Base-by-base conservation (phyloP, 2,329 filamentous ascomycete genomes). In the Microdochium nivale region DNA sequence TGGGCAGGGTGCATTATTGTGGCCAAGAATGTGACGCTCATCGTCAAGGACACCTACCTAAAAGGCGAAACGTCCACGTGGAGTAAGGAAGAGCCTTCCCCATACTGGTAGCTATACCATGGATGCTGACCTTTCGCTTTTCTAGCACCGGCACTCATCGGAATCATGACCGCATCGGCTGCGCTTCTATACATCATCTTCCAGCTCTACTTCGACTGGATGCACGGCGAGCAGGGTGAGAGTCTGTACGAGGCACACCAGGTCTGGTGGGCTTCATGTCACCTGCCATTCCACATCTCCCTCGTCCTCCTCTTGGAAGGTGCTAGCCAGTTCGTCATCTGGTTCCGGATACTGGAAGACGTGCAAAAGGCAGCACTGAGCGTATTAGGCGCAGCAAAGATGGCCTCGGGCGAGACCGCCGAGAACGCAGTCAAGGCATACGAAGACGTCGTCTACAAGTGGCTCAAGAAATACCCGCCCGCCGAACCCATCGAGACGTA, bases 241-340 rank as follows among this genome's bases (percentile, higher is more conserved):
- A 74, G 83, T 30, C 78, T 75, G 71, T 63, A 79, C 65, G 53
- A 72, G 63, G 69, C 80, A 47, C 75, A 79, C 3, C 83, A 86
- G 56, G 78, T 83, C 49, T 65, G 81, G 50, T 83, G 79, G 79
- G 73, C 76, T 0, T 52, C 71, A 2, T 62, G 81, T 1, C 83
- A 86, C 65, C 79, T 84, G 53, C 82, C 82, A 0, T 80, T 86
- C 58, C 81, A 87, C 56, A 72, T 85, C 2, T 69, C 78, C 5
- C 74, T 87, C 30, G 76, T 84, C 14, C 74, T 86, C 7, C 75
- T 84, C n/a, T 76, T 84, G 46, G 81, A 85, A 59, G 83, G 80
- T 14, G 71, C 75, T 37, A 80, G 80, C 7, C 80, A 85, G 56
- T 76, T 84, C 48, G 65, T 76, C 51, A 67, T 72, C 49, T 75